Evolutionary conservation across 2,329 filamentous ascomycete species (phyloP).

Genomic region (Fusarium napiforme): DNA sequence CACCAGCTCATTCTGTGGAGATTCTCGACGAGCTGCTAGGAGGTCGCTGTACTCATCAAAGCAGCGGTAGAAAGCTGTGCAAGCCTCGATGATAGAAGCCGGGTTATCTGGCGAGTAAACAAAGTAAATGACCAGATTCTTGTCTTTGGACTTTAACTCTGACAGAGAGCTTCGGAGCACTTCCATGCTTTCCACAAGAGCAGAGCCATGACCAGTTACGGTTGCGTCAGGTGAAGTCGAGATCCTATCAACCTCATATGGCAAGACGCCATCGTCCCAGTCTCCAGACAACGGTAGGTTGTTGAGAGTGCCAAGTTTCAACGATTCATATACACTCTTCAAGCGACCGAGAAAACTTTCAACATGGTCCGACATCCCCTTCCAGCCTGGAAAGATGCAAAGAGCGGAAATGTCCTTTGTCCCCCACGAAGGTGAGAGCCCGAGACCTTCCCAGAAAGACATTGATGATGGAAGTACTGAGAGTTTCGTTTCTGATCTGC

Average conservation of each 20-base stretch:
- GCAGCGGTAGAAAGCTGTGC: slow-evolving; percentile 77
- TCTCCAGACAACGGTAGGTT: slow-evolving; percentile 57
- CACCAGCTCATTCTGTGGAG: slow-evolving; percentile 72
- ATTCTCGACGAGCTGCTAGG: slow-evolving; percentile 54
- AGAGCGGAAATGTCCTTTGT: slow-evolving; percentile 76
- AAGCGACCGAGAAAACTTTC: slow-evolving; percentile 74
- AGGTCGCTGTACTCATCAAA: slow-evolving; percentile 68
- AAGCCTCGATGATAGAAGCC: slow-evolving; percentile 74
- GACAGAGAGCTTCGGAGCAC: slow-evolving; percentile 60
- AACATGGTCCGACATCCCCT: slow-evolving; percentile 70
- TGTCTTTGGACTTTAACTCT: slow-evolving; percentile 55
- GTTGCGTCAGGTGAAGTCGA: slow-evolving; percentile 55
- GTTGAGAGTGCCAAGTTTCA: slow-evolving; percentile 76
- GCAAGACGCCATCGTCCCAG: slow-evolving; percentile 58
- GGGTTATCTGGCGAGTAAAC: slow-evolving; percentile 74
- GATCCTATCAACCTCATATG: slow-evolving; percentile 61
- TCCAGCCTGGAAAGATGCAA: slow-evolving; percentile 75
- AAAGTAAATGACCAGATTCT: slow-evolving; percentile 80
- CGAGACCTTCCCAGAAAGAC: slow-evolving; percentile 84
- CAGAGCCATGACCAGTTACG: slow-evolving; percentile 56
- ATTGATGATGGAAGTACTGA: slow-evolving; percentile 80
- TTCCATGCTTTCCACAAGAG: slow-evolving; percentile 60
- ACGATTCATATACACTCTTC: slow-evolving; percentile 76
- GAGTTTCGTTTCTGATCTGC: slow-evolving; percentile 74
- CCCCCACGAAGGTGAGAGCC: slow-evolving; percentile 76